Percentiles rank a stretch among this genome's conserved stretches.
phyloP scores from a whole-genome alignment of 257 asterid species.

The Haberlea rhodopensis region DNA sequence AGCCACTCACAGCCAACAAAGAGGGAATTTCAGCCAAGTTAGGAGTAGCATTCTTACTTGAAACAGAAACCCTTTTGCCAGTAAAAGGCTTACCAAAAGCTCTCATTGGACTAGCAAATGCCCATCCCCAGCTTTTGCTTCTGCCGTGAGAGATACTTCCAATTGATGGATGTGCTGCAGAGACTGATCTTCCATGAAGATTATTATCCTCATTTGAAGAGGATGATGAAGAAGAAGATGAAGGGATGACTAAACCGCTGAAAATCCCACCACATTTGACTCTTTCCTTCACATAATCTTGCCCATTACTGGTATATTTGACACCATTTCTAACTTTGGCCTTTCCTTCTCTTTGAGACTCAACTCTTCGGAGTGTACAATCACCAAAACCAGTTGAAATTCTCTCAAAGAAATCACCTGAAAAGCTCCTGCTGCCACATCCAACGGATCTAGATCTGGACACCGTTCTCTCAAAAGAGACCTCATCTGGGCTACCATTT shows the following conservation, averaged over 20 bases:
- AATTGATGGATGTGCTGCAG: slow-evolving; percentile 26
- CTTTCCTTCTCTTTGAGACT: slow-evolving; percentile 96
- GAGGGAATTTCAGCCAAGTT: slow-evolving; percentile 88
- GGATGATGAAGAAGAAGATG: slow-evolving; percentile 79
- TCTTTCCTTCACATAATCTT: slow-evolving; percentile 74
- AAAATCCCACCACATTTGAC: slow-evolving; percentile 93
- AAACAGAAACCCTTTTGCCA: slow-evolving; percentile 45
- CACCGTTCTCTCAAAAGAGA: slow-evolving; percentile 63
- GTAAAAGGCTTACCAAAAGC: slow-evolving; percentile 67
- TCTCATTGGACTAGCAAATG: slow-evolving; percentile 97
- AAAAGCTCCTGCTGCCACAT: slow-evolving; percentile 95
- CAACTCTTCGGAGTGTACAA: slow-evolving; percentile 87
- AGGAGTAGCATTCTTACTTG: slow-evolving; percentile 59
- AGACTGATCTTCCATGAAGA: slow-evolving; percentile 30
- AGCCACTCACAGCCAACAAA: slow-evolving; percentile 69
- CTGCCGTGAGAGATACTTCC: slow-evolving; percentile 65
- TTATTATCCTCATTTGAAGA: slow-evolving; percentile 58
- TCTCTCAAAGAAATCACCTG: slow-evolving; percentile 93
- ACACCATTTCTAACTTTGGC: slow-evolving; percentile 40
- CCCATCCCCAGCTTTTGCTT: slow-evolving; percentile 97
- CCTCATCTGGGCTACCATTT: slow-evolving; percentile 61
- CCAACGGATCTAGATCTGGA: slow-evolving; percentile 99
- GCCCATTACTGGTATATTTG: slow-evolving; percentile 40
- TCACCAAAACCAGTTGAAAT: slow-evolving; percentile 98
- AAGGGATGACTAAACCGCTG: slow-evolving; percentile 74